Percentiles rank a stretch among this genome's conserved stretches.
phyloP scores from a whole-genome alignment of 352 stramenopile genomes.

The Phytophthora aleatoria region DNA sequence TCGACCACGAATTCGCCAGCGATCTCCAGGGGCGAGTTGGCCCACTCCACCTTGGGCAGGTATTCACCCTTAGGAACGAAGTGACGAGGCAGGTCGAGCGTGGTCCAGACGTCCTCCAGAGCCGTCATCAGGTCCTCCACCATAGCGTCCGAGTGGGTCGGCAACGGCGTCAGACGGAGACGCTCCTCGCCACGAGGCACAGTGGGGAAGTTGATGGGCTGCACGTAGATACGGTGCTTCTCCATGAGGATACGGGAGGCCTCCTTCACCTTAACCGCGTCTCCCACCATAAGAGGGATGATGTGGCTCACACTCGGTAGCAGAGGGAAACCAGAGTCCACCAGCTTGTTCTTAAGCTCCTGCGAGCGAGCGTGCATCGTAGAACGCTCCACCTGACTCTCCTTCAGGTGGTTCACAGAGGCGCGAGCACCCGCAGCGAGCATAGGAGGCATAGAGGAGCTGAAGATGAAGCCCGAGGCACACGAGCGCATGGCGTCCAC shows the following conservation, averaged over 20 bases:
- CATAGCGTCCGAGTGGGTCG: conserved; percentile 89
- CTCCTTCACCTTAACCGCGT: conserved; percentile 89
- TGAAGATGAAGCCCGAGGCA: conserved; percentile 91
- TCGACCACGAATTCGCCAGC: conserved; percentile 52
- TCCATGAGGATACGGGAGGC: conserved; percentile 90
- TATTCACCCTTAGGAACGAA: conserved; percentile 72
- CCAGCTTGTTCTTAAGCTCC: conserved; percentile 84
- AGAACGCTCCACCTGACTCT: conserved; percentile 80
- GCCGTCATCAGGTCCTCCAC: conserved; percentile 84
- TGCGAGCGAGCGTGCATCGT: conserved; percentile 86
- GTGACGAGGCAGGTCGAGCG: conserved; percentile 74
- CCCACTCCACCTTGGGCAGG: conserved; percentile 80
- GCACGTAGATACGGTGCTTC: conserved; percentile 91
- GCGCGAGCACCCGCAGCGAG: conserved; percentile 81
- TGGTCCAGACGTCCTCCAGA: conserved; percentile 88
- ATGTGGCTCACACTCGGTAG: conserved; percentile 90
- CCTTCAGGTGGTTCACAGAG: conserved; percentile 85
- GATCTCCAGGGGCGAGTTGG: conserved; percentile 59
- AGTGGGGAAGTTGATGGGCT: conserved; percentile 93
- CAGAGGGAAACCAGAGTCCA: conserved; percentile 85
- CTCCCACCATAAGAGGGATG: conserved; percentile 88
- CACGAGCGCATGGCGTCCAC: conserved; percentile 90
- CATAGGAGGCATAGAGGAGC: conserved; percentile 88
- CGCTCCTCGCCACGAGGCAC: conserved; percentile 90
- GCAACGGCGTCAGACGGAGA: conserved; percentile 86